Conservation (phyloP, 306 rosid species). For the Cicer yamashitae region DNA sequence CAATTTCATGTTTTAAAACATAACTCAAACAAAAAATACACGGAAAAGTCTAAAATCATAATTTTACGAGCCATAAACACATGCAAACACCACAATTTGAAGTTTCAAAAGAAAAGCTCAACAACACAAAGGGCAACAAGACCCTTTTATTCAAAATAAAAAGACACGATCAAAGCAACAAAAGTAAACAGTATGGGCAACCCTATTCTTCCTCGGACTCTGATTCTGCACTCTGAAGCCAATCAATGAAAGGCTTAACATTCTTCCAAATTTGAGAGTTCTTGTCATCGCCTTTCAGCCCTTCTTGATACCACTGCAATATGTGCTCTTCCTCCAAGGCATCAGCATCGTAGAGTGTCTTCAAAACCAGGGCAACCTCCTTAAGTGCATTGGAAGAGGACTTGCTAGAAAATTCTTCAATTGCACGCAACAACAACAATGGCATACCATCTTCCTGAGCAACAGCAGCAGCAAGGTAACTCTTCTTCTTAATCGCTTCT, state of each 20-base stretch:
- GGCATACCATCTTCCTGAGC: slow-evolving; percentile 54
- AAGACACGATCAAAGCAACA: slow-evolving; percentile 29
- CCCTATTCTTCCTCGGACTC: slow-evolving; percentile 62
- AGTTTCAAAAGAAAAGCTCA: background rate
- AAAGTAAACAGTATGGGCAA: background rate
- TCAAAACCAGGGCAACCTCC: slow-evolving; percentile 66
- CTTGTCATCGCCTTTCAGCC: slow-evolving; percentile 55
- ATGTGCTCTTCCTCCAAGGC: slow-evolving; percentile 63
- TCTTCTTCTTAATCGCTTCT: slow-evolving; percentile 52
- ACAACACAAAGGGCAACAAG: slow-evolving; percentile 11
- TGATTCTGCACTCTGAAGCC: slow-evolving; percentile 79
- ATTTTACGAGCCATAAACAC: background rate
- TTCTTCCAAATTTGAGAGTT: slow-evolving; percentile 66
- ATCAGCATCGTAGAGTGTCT: slow-evolving; percentile 67
- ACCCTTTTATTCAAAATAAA: slow-evolving; percentile 44
- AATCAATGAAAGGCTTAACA: slow-evolving; percentile 56
- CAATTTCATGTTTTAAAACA: background rate
- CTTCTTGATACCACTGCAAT: slow-evolving; percentile 59
- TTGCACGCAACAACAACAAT: slow-evolving; percentile 50
- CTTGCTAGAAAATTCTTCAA: slow-evolving; percentile 55
- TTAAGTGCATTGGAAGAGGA: slow-evolving; percentile 46
- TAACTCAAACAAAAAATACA: background rate
- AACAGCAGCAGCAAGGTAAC: slow-evolving; percentile 52
- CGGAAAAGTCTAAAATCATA: background rate
- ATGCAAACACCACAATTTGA: background rate